These are phyloP conservation scores for Drosera spatulata DNA, from an alignment of 179 eudicot species.

Conservation along the genomic window DNA sequence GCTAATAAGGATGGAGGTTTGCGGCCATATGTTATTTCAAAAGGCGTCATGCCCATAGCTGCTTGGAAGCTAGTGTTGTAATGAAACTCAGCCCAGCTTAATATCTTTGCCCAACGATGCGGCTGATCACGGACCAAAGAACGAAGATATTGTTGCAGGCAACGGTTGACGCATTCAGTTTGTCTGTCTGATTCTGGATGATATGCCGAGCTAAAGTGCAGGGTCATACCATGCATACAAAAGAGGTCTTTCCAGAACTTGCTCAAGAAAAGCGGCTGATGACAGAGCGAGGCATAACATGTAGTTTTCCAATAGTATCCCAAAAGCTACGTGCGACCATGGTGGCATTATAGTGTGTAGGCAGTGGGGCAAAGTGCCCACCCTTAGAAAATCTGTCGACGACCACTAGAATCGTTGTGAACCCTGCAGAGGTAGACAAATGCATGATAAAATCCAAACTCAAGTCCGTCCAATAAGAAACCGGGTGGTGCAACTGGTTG, in stretches of 20 bases:
- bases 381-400: constrained; percentile 1
- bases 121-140: not conserved
- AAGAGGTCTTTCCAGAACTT: constrained; percentile 6
- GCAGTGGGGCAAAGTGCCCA: not conserved
- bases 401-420: too few relatives aligned
- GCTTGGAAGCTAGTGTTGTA: constrained; percentile 3
- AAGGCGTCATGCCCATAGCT: not conserved
- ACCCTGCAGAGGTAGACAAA: too few relatives aligned
- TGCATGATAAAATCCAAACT: too few relatives aligned
- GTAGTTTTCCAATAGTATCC: constrained; percentile 2
- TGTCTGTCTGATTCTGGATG: not conserved
- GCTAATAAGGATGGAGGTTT: not conserved
- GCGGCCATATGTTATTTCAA: constrained; percentile 5
- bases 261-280: not conserved
- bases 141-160: not conserved
- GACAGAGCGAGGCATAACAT: constrained; percentile 5
- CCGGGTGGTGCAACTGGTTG: too few relatives aligned
- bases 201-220: constrained; percentile 3
- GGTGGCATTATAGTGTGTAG: not conserved
- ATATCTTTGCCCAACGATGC: not conserved
- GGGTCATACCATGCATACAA: not conserved
- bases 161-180: constrained; percentile 3
- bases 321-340: constrained; percentile 3
- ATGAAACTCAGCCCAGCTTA: constrained; percentile 1
- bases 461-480: too few relatives aligned